Evolutionary conservation across 2,329 filamentous ascomycete species (phyloP), one percentile per base, ranked within the genome.

Genomic region (Plectosphaerella cucumerina): DNA sequence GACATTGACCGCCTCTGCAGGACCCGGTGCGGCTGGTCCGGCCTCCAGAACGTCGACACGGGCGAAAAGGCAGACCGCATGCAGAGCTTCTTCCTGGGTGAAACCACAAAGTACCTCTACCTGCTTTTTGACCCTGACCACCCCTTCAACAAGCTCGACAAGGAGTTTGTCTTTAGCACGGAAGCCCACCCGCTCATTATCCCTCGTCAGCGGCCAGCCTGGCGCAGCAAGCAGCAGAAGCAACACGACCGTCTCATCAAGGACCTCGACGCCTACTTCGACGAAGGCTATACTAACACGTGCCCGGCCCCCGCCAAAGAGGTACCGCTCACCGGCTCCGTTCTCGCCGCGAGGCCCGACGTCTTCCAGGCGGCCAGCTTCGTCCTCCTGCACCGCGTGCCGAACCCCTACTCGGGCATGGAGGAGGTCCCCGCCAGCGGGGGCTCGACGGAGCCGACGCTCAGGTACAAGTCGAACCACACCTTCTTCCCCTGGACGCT

Each of bases 1-100:
- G 94, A 99, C 63, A 91, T 99, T 61, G 86, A 88, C 61, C 80
- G 89, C 46, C 82, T 93, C 49, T 99, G 94, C 69, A 91, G 90
- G 83, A 90, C 91, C 1, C 80, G 82, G 55, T 99, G 94, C 61
- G 94, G 94, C 39, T 97, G 93, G 91, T 89, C 93, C 14, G 93
- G 93, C 1, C 76, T 97, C 34, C 86, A 91, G 61, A 86, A 92
- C 65, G 89, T 93, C 9, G 75, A 86, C 33, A 89, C 82, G 5
- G 93, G 93, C 4, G 90, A 97, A 69, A 84, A 90, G 68, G 89
- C 83, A 59, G 92, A 99, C 65, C 87, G 94, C 33, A 97, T 97
- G 94, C 94, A 99, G 70, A 97, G 93, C 65, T 99, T 97, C 76
- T 97, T 97, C 63, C 78, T 99, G 1, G 93, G 94, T 14, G 94